A percentile compares a stretch with the other conserved stretches of the same genome.
phyloP scores from a whole-genome alignment of 495 filamentous ascomycete species.

The Copromyces sp. region DNA sequence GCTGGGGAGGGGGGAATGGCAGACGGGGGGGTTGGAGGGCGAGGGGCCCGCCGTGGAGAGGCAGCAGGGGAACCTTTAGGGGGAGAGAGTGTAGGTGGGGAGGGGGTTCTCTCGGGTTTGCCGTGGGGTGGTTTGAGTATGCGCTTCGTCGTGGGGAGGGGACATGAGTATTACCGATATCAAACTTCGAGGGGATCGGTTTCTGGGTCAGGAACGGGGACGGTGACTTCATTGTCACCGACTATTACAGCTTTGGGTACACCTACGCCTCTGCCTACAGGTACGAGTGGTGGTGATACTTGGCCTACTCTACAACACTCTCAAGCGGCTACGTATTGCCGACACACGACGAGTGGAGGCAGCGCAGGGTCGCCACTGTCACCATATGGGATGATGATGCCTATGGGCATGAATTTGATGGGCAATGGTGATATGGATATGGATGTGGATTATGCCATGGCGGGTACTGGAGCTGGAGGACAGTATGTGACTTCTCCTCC shows the following conservation, averaged over 20 bases:
- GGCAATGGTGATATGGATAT: not conserved
- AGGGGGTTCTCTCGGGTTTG: constrained; percentile 38
- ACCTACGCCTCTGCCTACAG: not conserved
- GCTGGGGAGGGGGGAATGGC: not conserved
- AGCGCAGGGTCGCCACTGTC: not conserved
- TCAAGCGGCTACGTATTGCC: not conserved
- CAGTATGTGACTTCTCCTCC: not conserved
- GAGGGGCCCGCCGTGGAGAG: too few species aligned
- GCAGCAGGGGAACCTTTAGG: too few species aligned
- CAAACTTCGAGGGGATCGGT: not conserved
- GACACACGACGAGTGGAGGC: not conserved
- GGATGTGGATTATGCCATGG: not conserved
- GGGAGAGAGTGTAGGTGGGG: not conserved
- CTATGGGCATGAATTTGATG: not conserved
- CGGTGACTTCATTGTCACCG: not conserved
- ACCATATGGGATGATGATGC: not conserved
- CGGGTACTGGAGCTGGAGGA: not conserved
- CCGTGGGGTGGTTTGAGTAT: constrained; percentile 55
- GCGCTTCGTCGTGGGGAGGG: constrained; percentile 42
- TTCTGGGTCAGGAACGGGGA: not conserved
- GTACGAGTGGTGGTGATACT: not conserved
- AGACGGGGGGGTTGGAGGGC: too few species aligned
- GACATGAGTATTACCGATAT: constrained; percentile 23
- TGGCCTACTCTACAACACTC: not conserved
- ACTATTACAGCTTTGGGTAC: not conserved